Base-by-base conservation (phyloP, 164 flowering plant species). In the Pachysandra terminalis region DNA sequence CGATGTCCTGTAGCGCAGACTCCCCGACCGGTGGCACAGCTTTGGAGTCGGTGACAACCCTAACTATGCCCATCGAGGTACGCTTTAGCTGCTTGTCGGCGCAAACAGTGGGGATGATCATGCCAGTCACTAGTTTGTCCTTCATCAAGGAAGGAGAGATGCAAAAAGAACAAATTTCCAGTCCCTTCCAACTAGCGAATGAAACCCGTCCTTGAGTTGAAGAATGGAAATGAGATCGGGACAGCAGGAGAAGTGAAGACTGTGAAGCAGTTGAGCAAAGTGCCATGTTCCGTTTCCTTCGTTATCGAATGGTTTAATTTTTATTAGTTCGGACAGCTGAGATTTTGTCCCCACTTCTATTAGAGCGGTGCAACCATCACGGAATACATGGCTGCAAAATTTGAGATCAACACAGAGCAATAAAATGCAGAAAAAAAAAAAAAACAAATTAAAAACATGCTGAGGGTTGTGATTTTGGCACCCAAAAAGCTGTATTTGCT, bases 1-100 rank as follows among this genome's bases (percentile, higher is more conserved):
- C 71, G 66, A 22, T 59, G 52, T 65, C 74, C 28, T 73, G 71
- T 13, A 22, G 51, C 8, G 64, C 61, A 4, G 79, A 59, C 22
- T 71, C 79, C 10, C 65, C 66, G 27, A 68, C 27, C 35, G 52
- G 48, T 8, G 80, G 35, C 26, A 52, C 45, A 0, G 72, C 66
- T 56, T 35, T 54, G 9, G 80, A 54, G 22, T 60, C 75, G 7
- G 72, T 61, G 21, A 59, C 55, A 25, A 56, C 74, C 28, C 24
- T 35, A 41, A 56, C 26, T 15, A 41, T 48, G 21, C 60, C 54
- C 17, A 14, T 19, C 14, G 49, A 51, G 52, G 32, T 51, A 35
- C 13, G 65, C 21, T 23, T 12, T 17, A 16, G 19, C 37, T 27
- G n/a, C 19, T 7, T 7, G 37, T 56, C 28, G 32, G 17, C 10